These are phyloP conservation scores for Petunia secreta DNA, from an alignment of 257 asterid species.

Conservation along the genomic window DNA sequence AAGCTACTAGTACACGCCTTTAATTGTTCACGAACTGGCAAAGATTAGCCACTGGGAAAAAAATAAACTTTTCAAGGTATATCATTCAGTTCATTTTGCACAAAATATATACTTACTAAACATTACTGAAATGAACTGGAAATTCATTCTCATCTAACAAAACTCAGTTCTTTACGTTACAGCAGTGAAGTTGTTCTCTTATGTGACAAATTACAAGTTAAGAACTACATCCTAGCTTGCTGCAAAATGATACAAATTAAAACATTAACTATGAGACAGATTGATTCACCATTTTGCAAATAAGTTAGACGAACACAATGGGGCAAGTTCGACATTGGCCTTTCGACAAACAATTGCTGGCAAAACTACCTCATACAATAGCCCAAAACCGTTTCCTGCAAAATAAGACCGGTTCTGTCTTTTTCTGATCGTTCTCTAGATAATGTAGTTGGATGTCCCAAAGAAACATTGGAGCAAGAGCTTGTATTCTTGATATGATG, in stretches of 20 bases:
- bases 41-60: too few species aligned
- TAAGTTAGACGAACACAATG: not conserved
- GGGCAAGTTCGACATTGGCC: not conserved
- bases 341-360: not conserved
- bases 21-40: too few species aligned
- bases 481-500: slow-evolving; percentile 50
- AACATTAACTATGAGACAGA: slow-evolving; percentile 6
- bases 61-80: too few species aligned
- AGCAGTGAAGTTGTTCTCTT: not conserved
- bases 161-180: not conserved
- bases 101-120: too few species aligned
- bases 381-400: slow-evolving; percentile 93
- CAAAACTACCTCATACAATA: slow-evolving; percentile 42
- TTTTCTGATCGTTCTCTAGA: slow-evolving; percentile 65
- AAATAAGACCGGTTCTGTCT: slow-evolving; percentile 64
- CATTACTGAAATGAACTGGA: too few species aligned
- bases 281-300: not conserved
- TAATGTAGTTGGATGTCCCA: slow-evolving; percentile 74
- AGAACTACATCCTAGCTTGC: slow-evolving; percentile 10
- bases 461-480: slow-evolving; percentile 71
- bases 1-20: too few species aligned
- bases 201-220: slow-evolving; percentile 17
- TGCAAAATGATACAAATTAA: slow-evolving; percentile 1
- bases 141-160: not conserved
- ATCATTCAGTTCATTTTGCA: too few species aligned